Percentiles rank a stretch among this genome's conserved stretches.
Evolutionary conservation across 164 flowering plant species (phyloP).

Genomic region (Nymphaea colorata): DNA sequence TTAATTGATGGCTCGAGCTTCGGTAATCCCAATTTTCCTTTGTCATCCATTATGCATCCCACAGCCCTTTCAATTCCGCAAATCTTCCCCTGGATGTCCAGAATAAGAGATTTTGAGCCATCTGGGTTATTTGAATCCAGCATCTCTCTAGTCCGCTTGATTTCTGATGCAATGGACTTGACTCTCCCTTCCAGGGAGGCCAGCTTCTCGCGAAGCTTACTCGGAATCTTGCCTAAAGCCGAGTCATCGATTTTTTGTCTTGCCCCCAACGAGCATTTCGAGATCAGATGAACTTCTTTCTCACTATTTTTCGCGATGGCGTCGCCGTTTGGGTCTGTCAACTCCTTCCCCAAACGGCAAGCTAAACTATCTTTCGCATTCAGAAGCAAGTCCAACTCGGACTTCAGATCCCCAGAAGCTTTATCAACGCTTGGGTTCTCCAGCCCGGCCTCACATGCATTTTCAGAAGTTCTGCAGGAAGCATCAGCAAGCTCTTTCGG

Average conservation of each 20-base stretch:
- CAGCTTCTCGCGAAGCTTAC: conserved; percentile 88
- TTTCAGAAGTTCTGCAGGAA: neutral
- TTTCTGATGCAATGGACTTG: conserved; percentile 83
- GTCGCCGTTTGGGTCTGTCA: neutral
- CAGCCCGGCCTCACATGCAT: neutral
- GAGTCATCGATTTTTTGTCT: neutral
- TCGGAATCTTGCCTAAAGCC: conserved; percentile 29
- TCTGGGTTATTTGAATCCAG: conserved; percentile 75
- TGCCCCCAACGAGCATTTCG: neutral
- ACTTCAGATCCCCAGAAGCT: neutral
- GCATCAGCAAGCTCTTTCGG: neutral
- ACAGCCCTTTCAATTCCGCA: conserved; percentile 85
- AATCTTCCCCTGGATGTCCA: conserved; percentile 86
- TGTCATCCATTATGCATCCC: conserved; percentile 33
- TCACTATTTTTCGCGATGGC: neutral
- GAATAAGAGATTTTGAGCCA: conserved; percentile 57
- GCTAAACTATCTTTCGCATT: neutral
- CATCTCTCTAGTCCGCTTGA: conserved; percentile 84
- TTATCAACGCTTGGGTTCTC: neutral
- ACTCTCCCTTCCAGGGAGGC: conserved; percentile 87
- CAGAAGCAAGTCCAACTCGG: neutral
- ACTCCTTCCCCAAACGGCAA: neutral
- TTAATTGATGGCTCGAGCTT: conserved; percentile 4
- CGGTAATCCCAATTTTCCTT: conserved; percentile 7
- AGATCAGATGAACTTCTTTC: neutral